phyloP scores from a whole-genome alignment of 2,329 filamentous ascomycete genomes.

The Aspergillus hortae region DNA sequence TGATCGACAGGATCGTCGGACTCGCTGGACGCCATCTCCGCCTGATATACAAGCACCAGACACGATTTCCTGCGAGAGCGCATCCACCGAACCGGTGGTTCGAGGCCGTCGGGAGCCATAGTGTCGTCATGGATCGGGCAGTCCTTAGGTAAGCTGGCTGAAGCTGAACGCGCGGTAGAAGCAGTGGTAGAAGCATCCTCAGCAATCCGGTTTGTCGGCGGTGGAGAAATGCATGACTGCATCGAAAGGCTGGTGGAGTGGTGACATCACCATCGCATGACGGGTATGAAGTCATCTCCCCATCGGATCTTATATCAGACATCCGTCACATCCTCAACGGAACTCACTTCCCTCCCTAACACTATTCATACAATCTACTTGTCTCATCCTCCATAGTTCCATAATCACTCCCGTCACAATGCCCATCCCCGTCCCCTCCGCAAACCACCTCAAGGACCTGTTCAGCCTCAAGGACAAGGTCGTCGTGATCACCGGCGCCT shows the following conservation, averaged over 20 bases:
- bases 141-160: too few relatives aligned
- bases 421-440: conserved; percentile 36
- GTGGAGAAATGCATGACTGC: background rate
- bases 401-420: conserved; percentile 22
- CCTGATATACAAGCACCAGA: background rate
- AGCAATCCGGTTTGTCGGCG: too few relatives aligned
- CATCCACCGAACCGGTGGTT: too few relatives aligned
- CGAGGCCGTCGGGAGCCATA: background rate
- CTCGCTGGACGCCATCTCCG: background rate
- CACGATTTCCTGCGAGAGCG: background rate
- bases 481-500: conserved; percentile 48
- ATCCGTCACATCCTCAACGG: background rate
- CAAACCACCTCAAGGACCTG: conserved; percentile 36
- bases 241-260: background rate
- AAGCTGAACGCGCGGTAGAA: too few relatives aligned
- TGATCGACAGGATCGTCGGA: background rate
- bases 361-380: too few relatives aligned
- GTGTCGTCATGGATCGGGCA: conserved; percentile 14
- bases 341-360: too few relatives aligned
- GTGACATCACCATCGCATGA: background rate
- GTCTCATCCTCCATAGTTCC: background rate
- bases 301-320: background rate
- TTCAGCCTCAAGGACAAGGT: conserved; percentile 49
- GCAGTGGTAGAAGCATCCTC: too few relatives aligned
- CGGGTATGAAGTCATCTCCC: background rate